Evolutionary conservation across 768 basidiomycete species (phyloP).

Genomic region (Boletus vinaceobasis): DNA sequence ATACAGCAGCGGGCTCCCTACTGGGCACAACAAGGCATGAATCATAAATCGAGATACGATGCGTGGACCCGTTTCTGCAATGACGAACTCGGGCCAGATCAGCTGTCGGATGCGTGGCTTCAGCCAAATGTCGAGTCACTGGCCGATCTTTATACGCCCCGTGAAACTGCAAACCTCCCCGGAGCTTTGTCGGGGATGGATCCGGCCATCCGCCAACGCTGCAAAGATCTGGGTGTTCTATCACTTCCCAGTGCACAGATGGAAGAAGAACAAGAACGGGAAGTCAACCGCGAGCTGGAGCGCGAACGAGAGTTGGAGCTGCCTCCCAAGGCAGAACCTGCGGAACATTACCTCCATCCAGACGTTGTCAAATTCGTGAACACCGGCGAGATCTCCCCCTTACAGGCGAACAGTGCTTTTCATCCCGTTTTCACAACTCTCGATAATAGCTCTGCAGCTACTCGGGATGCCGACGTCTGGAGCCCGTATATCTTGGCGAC

Average conservation of each 20-base stretch:
- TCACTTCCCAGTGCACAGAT: constrained; percentile 14
- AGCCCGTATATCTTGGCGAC: constrained; percentile 3
- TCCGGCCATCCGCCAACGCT: not conserved
- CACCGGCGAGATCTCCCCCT: no score
- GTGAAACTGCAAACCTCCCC: not conserved
- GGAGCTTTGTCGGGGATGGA: not conserved
- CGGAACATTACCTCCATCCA: no score
- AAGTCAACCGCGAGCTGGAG: constrained; percentile 41
- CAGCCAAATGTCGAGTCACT: constrained; percentile 36
- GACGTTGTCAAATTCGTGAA: no score
- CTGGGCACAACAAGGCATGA: constrained; percentile 20
- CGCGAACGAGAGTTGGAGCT: constrained; percentile 18
- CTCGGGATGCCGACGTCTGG: no score
- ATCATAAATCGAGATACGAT: not conserved
- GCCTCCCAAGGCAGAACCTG: no score
- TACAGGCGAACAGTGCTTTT: no score
- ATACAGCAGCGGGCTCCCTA: not conserved
- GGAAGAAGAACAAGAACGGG: constrained; percentile 45
- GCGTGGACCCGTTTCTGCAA: constrained; percentile 13
- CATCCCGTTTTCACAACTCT: no score
- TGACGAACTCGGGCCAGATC: not conserved
- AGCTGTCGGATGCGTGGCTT: constrained; percentile 28
- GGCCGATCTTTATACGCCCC: constrained; percentile 30
- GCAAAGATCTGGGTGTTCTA: constrained; percentile 5
- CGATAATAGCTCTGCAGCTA: no score